Evolutionary conservation across 139 green algal species (phyloP), one percentile per base, ranked within the genome.

Genomic region (Micromonas commoda): DNA sequence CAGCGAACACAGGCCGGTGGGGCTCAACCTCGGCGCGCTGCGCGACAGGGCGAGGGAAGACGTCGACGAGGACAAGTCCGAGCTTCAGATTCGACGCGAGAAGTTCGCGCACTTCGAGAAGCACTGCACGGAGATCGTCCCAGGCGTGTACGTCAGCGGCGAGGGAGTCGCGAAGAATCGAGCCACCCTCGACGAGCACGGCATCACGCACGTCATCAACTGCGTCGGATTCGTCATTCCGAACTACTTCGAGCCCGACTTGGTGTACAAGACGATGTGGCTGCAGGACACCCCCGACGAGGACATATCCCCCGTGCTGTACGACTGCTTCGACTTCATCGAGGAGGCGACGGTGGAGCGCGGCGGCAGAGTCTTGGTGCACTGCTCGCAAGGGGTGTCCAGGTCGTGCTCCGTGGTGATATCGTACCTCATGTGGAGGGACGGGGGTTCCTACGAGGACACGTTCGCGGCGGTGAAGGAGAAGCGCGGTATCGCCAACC

Each of bases 281-380:
- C 83, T 98, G 73, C 89, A 96, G 90, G 93, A 98, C 80, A 92
- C 81, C 0, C 91, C 92, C 0, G 82, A 75, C 1, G 93, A 99
- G 80, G 94, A 99, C 86, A 94, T 99, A 24, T 64, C 87, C 20
- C 88, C 84, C 37, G 86, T 99, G 3, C 77, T 98, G 64, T 97
- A 98, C 79, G 91, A 97, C 63, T 89, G 90, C 0, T 93, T 99
- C 74, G 92, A 98, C 78, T 99, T 94, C 82, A 96, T 98, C 3
- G 89, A 6, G 1, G 19, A 6, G 19, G 71, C 2, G 31, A 53
- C n/a, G 37, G 29, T 70, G 45, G 29, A 3, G 32, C 20, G 6
- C n/a, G 52, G 31, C 23, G 19, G 23, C 71, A n/a, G n/a, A n/a
- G n/a, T n/a, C n/a, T n/a, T 78, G 21, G 32, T 78, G 52, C 37